Evolutionary conservation across 2,329 filamentous ascomycete species (phyloP), one percentile per base, ranked within the genome.

Genomic region (Corynespora cassiicola): DNA sequence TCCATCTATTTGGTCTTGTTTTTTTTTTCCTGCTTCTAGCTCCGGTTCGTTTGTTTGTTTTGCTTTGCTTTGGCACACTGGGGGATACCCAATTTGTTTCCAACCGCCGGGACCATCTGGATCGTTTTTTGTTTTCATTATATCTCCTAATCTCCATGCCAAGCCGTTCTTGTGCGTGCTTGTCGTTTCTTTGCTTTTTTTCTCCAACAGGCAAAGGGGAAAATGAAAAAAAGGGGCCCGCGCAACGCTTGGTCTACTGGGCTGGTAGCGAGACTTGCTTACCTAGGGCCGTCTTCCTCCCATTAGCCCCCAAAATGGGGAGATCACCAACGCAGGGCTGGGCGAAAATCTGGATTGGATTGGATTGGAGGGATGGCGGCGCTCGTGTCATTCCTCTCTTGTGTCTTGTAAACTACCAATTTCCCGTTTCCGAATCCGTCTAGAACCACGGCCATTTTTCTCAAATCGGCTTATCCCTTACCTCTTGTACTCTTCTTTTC

Each of bases 81-180:
- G 39, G 42, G 38, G 25, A 52, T 51, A 54, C 45, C 47, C 48
- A 43, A 37, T 29, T 40, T 45, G 17, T 32, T 39, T 32, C 30
- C 14, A n/a, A n/a, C n/a, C n/a, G n/a, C n/a, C n/a, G n/a, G n/a
- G n/a, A n/a, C n/a, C n/a, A 21, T 27, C 21, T 47, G 21, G 22
- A 20, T 29, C 34, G 8, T 12, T 16, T 45, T 38, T 38, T 31
- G 7, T 20, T 29, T 28, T 36, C 12, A 24, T 16, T 7, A 19
- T 36, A 18, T 8, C 21, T 19, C 23, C 31, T 36, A 23, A 16
- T 25, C 19, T 10, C 24, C 12, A 24, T 31, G n/a, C n/a, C n/a
- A n/a, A n/a, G n/a, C n/a, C n/a, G n/a, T n/a, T n/a, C n/a, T n/a
- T n/a, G n/a, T n/a, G n/a, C n/a, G n/a, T n/a, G n/a, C n/a, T n/a